Evolutionary conservation across 495 filamentous ascomycete species (phyloP).

Genomic region (Choiromyces venosus): DNA sequence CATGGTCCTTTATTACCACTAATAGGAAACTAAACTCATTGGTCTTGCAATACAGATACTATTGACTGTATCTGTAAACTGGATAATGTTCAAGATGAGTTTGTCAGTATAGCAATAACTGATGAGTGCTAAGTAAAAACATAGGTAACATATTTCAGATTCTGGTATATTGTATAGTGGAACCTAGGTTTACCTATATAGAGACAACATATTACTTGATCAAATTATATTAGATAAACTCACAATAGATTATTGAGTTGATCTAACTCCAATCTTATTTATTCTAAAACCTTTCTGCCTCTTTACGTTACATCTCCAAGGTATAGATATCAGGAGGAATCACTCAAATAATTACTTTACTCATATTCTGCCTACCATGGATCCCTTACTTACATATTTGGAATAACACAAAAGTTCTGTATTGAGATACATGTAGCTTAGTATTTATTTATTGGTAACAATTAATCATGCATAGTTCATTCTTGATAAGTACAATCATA

Average conservation of each 20-base stretch:
- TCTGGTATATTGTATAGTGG: too few relatives aligned
- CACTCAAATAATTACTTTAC: background rate
- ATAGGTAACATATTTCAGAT: too few relatives aligned
- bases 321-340: background rate
- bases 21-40: background rate
- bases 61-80: background rate
- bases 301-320: background rate
- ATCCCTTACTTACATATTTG: background rate
- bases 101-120: background rate
- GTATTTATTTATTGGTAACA: background rate
- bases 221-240: background rate
- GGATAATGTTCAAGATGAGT: background rate
- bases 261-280: background rate
- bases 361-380: background rate
- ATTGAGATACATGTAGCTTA: background rate
- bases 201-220: too few relatives aligned
- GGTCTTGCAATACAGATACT: background rate
- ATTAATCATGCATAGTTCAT: background rate
- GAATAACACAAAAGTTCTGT: background rate
- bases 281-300: background rate
- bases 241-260: background rate
- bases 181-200: too few relatives aligned
- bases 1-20: background rate
- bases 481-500: background rate
- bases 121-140: background rate